Conservation (phyloP, 176 grass and related monocot species). For the Aegilops sharonensis region DNA sequence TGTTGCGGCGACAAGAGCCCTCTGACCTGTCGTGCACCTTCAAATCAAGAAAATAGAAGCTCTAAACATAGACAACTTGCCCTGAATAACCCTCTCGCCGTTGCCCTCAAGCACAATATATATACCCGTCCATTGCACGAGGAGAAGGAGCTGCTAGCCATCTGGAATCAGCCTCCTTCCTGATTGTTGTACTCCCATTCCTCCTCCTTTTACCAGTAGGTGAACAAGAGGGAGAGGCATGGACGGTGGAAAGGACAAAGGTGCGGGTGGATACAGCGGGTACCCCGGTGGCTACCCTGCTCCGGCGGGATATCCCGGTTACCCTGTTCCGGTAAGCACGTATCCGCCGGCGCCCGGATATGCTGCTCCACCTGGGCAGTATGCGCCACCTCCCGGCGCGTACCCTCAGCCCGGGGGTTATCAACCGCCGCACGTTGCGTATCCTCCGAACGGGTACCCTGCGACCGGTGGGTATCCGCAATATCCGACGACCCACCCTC, state of each 20-base stretch:
- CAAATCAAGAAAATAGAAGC: neutral
- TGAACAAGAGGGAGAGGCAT: conserved; percentile 2
- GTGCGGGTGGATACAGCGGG: conserved; percentile 23
- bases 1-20: neutral
- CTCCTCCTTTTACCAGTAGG: neutral
- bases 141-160: conserved; percentile 4
- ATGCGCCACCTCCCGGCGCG: conserved; percentile 10
- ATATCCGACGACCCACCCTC: conserved; percentile 18
- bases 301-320: conserved; percentile 31
- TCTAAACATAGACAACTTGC: neutral
- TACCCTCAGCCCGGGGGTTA: conserved; percentile 58
- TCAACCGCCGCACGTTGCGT: conserved; percentile 15
- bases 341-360: conserved; percentile 48
- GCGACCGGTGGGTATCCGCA: neutral
- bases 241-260: conserved; percentile 64
- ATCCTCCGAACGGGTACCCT: conserved; percentile 40
- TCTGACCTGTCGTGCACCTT: neutral
- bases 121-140: neutral
- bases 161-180: neutral
- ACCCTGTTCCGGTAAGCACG: conserved; percentile 15
- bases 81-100: neutral
- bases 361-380: conserved; percentile 9
- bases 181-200: neutral
- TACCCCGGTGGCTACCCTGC: conserved; percentile 40
- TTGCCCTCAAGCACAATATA: neutral